Percentiles rank a stretch among this genome's conserved stretches.
These are phyloP conservation scores for Boletales sp. DNA, from an alignment of 768 basidiomycete species.

Conservation along the genomic window DNA sequence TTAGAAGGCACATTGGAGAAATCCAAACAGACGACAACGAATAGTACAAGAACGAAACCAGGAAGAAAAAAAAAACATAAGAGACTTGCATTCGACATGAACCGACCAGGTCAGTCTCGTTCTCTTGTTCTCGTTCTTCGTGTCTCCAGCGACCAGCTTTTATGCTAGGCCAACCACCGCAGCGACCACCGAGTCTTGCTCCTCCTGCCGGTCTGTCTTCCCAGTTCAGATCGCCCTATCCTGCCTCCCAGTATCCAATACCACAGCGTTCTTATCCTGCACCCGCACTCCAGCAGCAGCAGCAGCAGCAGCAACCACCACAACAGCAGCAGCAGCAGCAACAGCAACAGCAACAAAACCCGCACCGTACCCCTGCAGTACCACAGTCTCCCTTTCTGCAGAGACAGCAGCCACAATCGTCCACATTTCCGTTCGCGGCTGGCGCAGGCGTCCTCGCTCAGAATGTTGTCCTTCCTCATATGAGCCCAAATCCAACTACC, in stretches of 20 bases:
- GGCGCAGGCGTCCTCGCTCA: slow-evolving; percentile 45
- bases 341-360: slow-evolving; percentile 42
- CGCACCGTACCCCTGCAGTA: slow-evolving; percentile 58
- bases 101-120: slow-evolving; percentile 51
- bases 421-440: slow-evolving; percentile 58
- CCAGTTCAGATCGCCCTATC: slow-evolving; percentile 56
- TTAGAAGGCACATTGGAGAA: slow-evolving; percentile 6
- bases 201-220: slow-evolving; percentile 59
- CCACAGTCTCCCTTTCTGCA: slow-evolving; percentile 64
- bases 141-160: slow-evolving; percentile 17
- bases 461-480: slow-evolving; percentile 56
- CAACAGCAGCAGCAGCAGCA: slow-evolving; percentile 61
- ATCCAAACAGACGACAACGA: slow-evolving; percentile 26
- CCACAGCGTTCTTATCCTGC: slow-evolving; percentile 30
- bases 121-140: slow-evolving; percentile 7
- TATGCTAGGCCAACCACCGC: slow-evolving; percentile 69
- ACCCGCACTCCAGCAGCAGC: slow-evolving; percentile 52
- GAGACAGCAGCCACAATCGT: slow-evolving; percentile 42
- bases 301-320: slow-evolving; percentile 57
- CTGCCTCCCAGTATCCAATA: slow-evolving; percentile 34
- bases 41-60: slow-evolving; percentile 7
- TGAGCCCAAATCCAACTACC: slow-evolving; percentile 45
- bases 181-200: slow-evolving; percentile 72
- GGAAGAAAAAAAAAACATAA: slow-evolving; percentile 3
- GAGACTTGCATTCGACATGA: slow-evolving; percentile 36